Base-by-base conservation (phyloP, 2,329 filamentous ascomycete species). In the Allantophomopsis lycopodina region DNA sequence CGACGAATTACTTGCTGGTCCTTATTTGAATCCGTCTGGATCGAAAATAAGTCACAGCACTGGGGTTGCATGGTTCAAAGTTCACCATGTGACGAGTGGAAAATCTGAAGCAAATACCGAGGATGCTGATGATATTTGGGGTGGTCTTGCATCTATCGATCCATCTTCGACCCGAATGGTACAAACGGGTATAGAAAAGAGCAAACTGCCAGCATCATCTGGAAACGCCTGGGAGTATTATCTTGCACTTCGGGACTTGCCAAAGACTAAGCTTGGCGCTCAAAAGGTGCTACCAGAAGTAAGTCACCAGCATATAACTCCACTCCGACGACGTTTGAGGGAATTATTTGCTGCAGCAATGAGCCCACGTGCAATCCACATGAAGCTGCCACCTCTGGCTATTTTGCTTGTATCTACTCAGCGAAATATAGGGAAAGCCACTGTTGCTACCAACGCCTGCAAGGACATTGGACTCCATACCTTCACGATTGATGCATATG, bases 391-490 rank as follows among this genome's bases (percentile, higher is more conserved):
- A 2, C 85, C 91, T 0, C 71, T 95, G 13, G 86, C 88, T 1
- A 81, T 98, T 30, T 69, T 98, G 3, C 65, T 98, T 6, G 83
- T 84, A 2, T 96, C 91, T 2, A 93, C 86, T 2, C 91, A 98
- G 59, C 77, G 91, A 35, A 84, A 85, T 44, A 94, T 96, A 49
- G 91, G 91, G 37, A 98, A 98, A 58, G 70, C 83, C n/a, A 83
- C 79, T 2, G 63, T 87, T 16, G 85, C 85, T 0, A 69, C 67
- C 1, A 73, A 76, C 34, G 87, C 88, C 4, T 94, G 87, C 56
- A 73, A 82, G 2, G 89, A 95, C 51, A 80, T 95, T 45, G 91
- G 91, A 3, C 67, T 96, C 13, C 91, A 98, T 56, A 83, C 79
- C 0, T 96, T 94, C 55, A 62, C 75, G 1, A 83, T 98, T 39